Conservation (phyloP, 2,329 filamentous ascomycete genomes). For the Scedosporium aurantiacum region DNA sequence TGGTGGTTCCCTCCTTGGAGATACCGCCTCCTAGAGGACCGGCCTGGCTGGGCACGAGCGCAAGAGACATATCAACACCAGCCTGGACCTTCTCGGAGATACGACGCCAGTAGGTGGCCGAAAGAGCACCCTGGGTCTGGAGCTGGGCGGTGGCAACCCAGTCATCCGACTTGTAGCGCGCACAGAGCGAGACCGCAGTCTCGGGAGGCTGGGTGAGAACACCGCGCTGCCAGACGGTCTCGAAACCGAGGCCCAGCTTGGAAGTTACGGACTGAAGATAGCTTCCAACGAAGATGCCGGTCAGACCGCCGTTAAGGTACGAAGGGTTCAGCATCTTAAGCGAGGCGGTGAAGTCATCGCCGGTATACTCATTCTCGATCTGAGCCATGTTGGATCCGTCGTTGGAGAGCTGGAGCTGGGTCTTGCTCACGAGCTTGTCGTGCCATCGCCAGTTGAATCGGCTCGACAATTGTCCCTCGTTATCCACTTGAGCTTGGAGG, state of each 20-base stretch:
- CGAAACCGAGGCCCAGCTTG: conserved; percentile 74
- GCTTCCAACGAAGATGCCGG: conserved; percentile 89
- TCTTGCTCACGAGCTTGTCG: conserved; percentile 70
- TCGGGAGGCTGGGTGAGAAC: conserved; percentile 81
- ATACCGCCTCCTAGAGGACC: conserved; percentile 65
- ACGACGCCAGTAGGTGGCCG: conserved; percentile 86
- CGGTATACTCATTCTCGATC: conserved; percentile 91
- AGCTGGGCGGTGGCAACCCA: conserved; percentile 91
- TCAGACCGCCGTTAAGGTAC: conserved; percentile 78
- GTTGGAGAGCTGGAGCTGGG: conserved; percentile 73
- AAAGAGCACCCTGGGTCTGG: conserved; percentile 76
- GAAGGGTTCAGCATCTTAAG: conserved; percentile 96
- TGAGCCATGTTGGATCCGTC: conserved; percentile 79
- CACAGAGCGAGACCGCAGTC: conserved; percentile 79
- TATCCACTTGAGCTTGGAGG: conserved; percentile 90
- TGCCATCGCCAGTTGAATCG: conserved; percentile 92
- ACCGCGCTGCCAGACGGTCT: conserved; percentile 86
- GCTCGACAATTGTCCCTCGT: conserved; percentile 75
- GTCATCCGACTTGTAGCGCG: conserved; percentile 79
- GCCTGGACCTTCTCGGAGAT: conserved; percentile 93
- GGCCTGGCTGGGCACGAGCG: conserved; percentile 56
- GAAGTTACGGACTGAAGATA: conserved; percentile 92
- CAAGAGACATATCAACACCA: conserved; percentile 86
- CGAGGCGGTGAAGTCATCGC: conserved; percentile 84
- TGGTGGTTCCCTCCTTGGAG: conserved; percentile 79